These are phyloP conservation scores for Peronosclerospora sorghi DNA, from an alignment of 352 stramenopile species.

Conservation along the genomic window DNA sequence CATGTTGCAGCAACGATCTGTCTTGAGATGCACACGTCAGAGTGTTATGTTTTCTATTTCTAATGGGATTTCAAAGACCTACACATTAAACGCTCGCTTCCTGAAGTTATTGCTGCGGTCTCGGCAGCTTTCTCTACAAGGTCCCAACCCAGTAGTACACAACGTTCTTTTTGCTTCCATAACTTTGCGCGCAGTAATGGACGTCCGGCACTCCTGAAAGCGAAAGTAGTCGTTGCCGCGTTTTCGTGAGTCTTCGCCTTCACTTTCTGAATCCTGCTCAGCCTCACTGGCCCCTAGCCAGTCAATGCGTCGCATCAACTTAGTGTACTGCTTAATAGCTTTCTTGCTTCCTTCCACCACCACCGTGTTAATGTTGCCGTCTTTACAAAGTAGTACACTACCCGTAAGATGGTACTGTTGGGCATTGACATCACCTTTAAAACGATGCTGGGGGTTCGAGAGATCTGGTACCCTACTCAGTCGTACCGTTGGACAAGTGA, in stretches of 20 bases:
- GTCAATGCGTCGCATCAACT: constrained; percentile 92
- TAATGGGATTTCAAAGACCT: background rate
- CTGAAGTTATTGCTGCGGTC: constrained; percentile 7
- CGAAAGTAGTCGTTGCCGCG: constrained; percentile 82
- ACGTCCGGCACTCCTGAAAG: constrained; percentile 93
- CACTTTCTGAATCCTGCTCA: constrained; percentile 31
- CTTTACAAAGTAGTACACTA: constrained; percentile 86
- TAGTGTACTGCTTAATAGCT: constrained; percentile 90
- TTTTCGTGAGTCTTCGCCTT: constrained; percentile 36
- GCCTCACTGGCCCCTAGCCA: constrained; percentile 67
- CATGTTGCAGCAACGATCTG: constrained; percentile 9
- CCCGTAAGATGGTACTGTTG: constrained; percentile 95
- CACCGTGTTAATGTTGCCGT: constrained; percentile 86
- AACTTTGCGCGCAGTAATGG: constrained; percentile 85
- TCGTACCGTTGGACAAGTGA: constrained; percentile 17
- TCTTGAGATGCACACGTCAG: background rate
- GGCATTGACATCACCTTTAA: constrained; percentile 97
- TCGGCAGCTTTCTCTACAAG: constrained; percentile 72
- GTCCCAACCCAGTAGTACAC: constrained; percentile 97
- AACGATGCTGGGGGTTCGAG: constrained; percentile 90
- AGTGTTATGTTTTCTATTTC: background rate
- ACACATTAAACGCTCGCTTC: background rate
- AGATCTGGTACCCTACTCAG: constrained; percentile 84
- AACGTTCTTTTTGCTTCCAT: constrained; percentile 92
- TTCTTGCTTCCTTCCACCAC: constrained; percentile 95